phyloP scores from a whole-genome alignment of 2,329 filamentous ascomycete genomes.

The Periconia digitata region DNA sequence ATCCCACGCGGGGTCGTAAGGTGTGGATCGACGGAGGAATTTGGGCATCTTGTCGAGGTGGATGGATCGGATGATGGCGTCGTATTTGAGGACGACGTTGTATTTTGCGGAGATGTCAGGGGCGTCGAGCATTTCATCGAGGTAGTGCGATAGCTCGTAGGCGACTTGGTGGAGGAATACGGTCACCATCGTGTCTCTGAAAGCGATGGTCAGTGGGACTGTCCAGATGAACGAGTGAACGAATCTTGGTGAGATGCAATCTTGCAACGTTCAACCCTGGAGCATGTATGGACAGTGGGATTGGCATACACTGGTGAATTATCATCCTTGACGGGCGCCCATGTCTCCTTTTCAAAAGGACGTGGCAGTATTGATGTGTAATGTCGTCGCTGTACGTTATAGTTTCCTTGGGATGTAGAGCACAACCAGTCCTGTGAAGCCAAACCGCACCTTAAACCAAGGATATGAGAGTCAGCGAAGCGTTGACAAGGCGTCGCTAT shows the following conservation, averaged over 20 bases:
- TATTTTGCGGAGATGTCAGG: conserved; percentile 42
- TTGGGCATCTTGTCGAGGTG: conserved; percentile 37
- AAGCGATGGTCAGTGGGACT: not conserved
- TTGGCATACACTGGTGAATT: conserved; percentile 28
- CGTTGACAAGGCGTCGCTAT: no score
- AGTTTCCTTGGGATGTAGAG: conserved; percentile 44
- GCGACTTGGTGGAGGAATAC: conserved; percentile 43
- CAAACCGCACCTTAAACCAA: no score
- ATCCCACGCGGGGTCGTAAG: conserved; percentile 41
- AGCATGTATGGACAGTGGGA: not conserved
- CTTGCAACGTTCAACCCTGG: no score
- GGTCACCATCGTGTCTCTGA: conserved; percentile 16
- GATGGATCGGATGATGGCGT: conserved; percentile 41
- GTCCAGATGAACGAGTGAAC: not conserved
- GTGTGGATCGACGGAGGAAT: conserved; percentile 36
- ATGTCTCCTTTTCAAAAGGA: conserved; percentile 42
- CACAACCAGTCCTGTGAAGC: conserved; percentile 49
- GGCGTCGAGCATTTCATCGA: conserved; percentile 40
- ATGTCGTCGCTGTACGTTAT: conserved; percentile 40
- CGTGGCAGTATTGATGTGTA: conserved; percentile 38
- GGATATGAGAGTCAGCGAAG: no score
- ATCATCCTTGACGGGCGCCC: conserved; percentile 20
- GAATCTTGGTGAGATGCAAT: no score
- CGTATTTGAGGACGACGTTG: conserved; percentile 44
- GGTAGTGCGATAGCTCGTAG: conserved; percentile 39